Evolutionary conservation across 306 rosid species (phyloP).

Genomic region (Potentilla sterilis): DNA sequence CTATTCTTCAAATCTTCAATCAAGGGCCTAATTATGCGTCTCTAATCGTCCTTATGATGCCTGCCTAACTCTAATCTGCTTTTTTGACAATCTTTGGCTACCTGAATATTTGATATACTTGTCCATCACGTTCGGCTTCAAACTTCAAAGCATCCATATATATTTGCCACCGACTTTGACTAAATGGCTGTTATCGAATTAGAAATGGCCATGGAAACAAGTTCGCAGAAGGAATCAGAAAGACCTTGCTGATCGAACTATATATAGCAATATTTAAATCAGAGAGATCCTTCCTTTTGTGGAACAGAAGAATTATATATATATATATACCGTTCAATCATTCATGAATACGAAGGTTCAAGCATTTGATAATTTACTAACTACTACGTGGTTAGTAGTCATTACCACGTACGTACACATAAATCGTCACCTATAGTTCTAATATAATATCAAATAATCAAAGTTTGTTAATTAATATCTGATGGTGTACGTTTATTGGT

Average conservation of each 20-base stretch:
- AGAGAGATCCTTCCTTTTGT: slow-evolving; percentile 8
- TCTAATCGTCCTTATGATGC: slow-evolving; percentile 11
- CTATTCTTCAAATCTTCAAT: neutral
- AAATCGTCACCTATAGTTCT: neutral
- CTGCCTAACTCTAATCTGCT: slow-evolving; percentile 43
- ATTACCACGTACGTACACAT: slow-evolving; percentile 7
- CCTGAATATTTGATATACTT: slow-evolving; percentile 18
- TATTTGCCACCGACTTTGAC: slow-evolving; percentile 43
- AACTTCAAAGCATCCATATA: slow-evolving; percentile 36
- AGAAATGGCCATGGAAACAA: slow-evolving; percentile 1
- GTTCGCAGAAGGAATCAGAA: slow-evolving; percentile 15
- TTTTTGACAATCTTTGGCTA: slow-evolving; percentile 36
- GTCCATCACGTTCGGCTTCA: slow-evolving; percentile 31
- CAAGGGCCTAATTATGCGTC: slow-evolving; percentile 35
- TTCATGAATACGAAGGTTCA: neutral
- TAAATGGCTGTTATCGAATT: slow-evolving; percentile 30
- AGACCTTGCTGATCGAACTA: neutral
- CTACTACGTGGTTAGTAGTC: neutral
- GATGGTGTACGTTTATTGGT: too few species aligned
- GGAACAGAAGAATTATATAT: neutral
- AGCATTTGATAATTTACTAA: slow-evolving; percentile 5
- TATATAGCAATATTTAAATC: neutral
- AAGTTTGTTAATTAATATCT: too few species aligned
- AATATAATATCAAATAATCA: too few species aligned
- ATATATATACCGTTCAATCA: too few species aligned